Base-by-base conservation (phyloP, 2,329 filamentous ascomycete species). In the Pseudogymnoascus sp. region DNA sequence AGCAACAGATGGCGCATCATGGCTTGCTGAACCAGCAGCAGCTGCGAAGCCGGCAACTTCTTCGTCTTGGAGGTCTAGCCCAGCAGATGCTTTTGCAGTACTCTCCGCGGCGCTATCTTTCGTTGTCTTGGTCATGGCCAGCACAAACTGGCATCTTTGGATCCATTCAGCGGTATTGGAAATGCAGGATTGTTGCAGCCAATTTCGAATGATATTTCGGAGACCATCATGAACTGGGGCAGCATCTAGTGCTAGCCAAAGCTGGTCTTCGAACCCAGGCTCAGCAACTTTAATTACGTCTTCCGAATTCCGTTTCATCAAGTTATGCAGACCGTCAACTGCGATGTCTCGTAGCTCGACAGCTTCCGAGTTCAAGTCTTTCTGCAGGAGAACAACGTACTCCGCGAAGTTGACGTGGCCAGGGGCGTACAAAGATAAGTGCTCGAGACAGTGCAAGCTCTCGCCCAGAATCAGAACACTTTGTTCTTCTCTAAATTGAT, bases 11-110 rank as follows among this genome's bases (percentile, higher is more conserved):
- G 77, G 73, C 48, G 84, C 82, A 37, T 81, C 79, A 57, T 86
- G 81, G 56, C 82, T 82, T 3, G 74, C 76, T 3, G 77, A 81
- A 23, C 84, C 85, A 12, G 41, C 80, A 26, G 85, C 83, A n/a
- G 86, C 83, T 30, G 92, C 92, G 69, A 99, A 97, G 0, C 94
- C 94, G 58, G 94, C 94, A 34, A 96, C 92, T 71, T 99, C 95
- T 71, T 99, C 94, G 70, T 99, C 94, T 63, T 92, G 88, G 0
- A 97, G 75, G 67, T 99, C 94, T n/a, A 89, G 80, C 10, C 82
- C 77, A 3, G 79, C 77, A 8, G 76, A 78, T 5, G 74, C 71
- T 66, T 77, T 81, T 9, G 76, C 72, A 3, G 77, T 74, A 9
- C 72, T 70, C 15, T 74, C 74, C 4, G 74, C 70, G 0, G 76